Evolutionary conservation across 352 stramenopile genomes (phyloP).

Genomic region (Albugo candida): DNA sequence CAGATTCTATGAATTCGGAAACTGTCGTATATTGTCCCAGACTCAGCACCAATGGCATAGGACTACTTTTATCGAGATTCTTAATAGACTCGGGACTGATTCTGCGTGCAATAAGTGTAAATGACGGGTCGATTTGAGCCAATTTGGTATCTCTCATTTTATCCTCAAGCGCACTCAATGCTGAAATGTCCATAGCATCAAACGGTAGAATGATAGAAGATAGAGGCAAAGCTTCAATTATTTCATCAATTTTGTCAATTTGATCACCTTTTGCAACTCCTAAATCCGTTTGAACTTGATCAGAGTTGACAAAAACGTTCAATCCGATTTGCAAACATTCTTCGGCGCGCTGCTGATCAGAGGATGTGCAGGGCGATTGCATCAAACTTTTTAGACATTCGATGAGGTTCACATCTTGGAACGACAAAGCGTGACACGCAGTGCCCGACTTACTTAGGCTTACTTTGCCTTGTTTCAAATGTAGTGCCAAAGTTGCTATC

Average conservation of each 20-base stretch:
- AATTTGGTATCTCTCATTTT: neutral
- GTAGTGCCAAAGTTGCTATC: slow-evolving; percentile 14
- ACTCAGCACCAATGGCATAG: neutral
- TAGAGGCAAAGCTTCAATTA: too few species aligned
- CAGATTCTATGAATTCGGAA: slow-evolving; percentile 17
- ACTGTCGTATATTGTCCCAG: slow-evolving; percentile 22
- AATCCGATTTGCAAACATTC: too few species aligned
- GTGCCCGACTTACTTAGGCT: slow-evolving; percentile 33
- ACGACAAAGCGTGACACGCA: slow-evolving; percentile 34
- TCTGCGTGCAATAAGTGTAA: neutral
- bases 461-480: slow-evolving; percentile 27
- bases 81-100: slow-evolving; percentile 9
- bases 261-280: too few species aligned
- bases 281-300: too few species aligned
- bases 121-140: neutral
- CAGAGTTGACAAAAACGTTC: too few species aligned
- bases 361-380: slow-evolving; percentile 25
- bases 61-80: neutral
- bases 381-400: slow-evolving; percentile 46
- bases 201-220: too few species aligned
- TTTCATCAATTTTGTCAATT: too few species aligned
- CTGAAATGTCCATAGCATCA: too few species aligned
- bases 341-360: too few species aligned
- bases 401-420: slow-evolving; percentile 29
- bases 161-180: too few species aligned